Evolutionary conservation across 768 basidiomycete genomes (phyloP), one percentile per base, ranked within the genome.

Genomic region (Hygrophoropsis aurantiaca): DNA sequence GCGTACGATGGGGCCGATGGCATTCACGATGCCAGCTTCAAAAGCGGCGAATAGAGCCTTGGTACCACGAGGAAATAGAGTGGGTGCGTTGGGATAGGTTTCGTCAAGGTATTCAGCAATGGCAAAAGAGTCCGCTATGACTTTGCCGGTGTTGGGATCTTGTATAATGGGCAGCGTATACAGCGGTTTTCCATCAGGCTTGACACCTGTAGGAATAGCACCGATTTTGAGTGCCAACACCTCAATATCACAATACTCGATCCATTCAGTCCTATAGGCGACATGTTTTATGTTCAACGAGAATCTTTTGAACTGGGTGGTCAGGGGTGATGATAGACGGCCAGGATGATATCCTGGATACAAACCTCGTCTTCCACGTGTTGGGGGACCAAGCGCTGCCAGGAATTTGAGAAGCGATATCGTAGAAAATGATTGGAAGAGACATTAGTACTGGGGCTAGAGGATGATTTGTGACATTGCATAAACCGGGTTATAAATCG

Each of bases 31-130:
- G 1, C 54, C 52, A 0, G 50, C 23, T 1, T 58, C 38, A 11
- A 67, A 54, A 27, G 55, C 54, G 2, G n/a, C 21, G 36, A 67
- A 65, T 3, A 65, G 27, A 7, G 52, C 50, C 19, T 49, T 49
- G 25, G 63, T 48, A 20, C 48, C 50, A 1, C 55, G 19, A 10
- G 69, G 53, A 46, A 67, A 57, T 27, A 62, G 34, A 3, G 56
- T 57, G 26, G 64, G 59, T 30, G 7, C 27, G 13, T 13, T 30
- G 0, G 67, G 64, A 52, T 70, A 71, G 10, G 54, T 61, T 33
- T 51, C 51, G n/a, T 73, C 70, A 23, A 73, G 66, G 21, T 72
- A 73, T 27, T 58, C 55, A 0, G 67, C 64, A 13, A 72, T 71
- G 16, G 33, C 51, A 27, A 52, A 55, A 4, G 67, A 71, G 39